Evolutionary conservation across 345 rosid genomes (phyloP).

Genomic region (Laguncularia racemosa): DNA sequence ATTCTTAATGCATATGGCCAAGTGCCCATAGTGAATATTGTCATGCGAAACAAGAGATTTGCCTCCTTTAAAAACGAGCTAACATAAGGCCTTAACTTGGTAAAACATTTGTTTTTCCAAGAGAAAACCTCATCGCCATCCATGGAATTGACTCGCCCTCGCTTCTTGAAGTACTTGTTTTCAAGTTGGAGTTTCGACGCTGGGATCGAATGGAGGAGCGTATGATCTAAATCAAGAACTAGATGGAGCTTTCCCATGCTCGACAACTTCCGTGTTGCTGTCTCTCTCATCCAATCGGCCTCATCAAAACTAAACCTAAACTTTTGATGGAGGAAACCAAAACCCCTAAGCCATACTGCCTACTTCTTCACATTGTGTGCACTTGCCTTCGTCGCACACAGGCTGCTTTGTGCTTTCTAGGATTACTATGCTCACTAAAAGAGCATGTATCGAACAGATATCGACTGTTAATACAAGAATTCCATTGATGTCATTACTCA

Average conservation of each 20-base stretch:
- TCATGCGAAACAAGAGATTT: background rate
- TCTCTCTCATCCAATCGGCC: background rate
- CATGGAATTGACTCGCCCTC: no score
- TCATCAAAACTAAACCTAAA: background rate
- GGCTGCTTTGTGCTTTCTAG: no score
- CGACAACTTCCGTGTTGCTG: background rate
- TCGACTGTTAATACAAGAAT: no score
- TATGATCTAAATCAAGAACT: conserved; percentile 7
- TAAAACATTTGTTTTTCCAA: background rate
- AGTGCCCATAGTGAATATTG: conserved; percentile 1
- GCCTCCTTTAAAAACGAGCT: conserved; percentile 1
- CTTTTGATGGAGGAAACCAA: background rate
- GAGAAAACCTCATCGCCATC: no score
- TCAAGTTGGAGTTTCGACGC: no score
- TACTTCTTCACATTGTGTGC: background rate
- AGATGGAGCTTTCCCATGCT: background rate
- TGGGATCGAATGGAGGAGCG: background rate
- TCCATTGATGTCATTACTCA: no score
- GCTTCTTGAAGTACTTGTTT: no score
- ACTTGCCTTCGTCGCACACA: background rate
- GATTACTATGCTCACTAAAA: no score
- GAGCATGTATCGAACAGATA: no score
- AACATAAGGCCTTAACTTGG: conserved; percentile 3
- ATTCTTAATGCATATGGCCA: background rate
- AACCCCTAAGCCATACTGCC: background rate